Evolutionary conservation across 2,329 filamentous ascomycete genomes (phyloP).

Genomic region (Fonsecaea pedrosoi): DNA sequence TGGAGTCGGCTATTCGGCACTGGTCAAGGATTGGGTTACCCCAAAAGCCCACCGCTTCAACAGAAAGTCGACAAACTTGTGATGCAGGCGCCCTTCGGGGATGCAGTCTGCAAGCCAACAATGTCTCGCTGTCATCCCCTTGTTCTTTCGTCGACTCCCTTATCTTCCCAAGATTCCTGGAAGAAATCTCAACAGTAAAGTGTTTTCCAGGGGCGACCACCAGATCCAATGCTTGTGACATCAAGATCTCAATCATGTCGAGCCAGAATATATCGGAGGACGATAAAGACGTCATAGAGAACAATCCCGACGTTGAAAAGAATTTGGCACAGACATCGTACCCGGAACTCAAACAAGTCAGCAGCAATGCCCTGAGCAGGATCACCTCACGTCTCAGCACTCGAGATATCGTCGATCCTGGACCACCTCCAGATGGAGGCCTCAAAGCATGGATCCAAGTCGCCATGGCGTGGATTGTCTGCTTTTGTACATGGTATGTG

Average conservation of each 20-base stretch:
- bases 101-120: conserved; percentile 9
- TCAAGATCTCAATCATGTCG: conserved; percentile 26
- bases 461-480: conserved; percentile 59
- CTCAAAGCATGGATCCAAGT: conserved; percentile 64
- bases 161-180: not conserved
- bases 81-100: conserved; percentile 18
- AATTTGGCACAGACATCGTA: conserved; percentile 15
- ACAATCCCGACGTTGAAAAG: conserved; percentile 3
- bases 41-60: conserved; percentile 12
- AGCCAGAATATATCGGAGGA: conserved; percentile 24
- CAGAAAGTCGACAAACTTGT: not conserved
- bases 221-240: conserved; percentile 7
- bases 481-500: conserved; percentile 62
- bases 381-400: conserved; percentile 32
- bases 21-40: conserved; percentile 6
- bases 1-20: conserved; percentile 28
- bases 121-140: not conserved
- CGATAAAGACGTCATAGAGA: conserved; percentile 30
- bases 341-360: conserved; percentile 22
- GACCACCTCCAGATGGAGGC: conserved; percentile 45
- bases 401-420: conserved; percentile 33
- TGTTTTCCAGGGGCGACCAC: not conserved
- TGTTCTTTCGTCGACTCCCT: not conserved
- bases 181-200: not conserved
- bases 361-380: conserved; percentile 33